These are phyloP conservation scores for Naganishia antarctica DNA, from an alignment of 768 basidiomycete genomes.

Conservation along the genomic window DNA sequence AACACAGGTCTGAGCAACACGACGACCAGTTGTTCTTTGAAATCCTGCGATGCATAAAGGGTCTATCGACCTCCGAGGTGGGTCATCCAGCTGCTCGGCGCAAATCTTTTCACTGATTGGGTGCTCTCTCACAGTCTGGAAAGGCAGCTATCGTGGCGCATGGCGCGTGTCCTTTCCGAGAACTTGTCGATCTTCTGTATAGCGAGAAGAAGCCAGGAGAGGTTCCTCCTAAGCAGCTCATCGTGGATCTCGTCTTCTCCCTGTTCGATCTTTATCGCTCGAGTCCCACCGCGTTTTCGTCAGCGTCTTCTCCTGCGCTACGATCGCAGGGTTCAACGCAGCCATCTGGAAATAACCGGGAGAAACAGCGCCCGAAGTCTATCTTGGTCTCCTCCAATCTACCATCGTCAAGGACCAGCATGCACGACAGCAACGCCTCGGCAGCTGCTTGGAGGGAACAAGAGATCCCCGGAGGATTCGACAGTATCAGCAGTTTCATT, in stretches of 20 bases:
- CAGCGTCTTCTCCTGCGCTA: background rate
- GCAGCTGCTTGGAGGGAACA: background rate
- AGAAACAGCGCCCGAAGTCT: no score
- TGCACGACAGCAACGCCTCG: no score
- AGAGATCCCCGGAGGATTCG: background rate
- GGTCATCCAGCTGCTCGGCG: constrained; percentile 18
- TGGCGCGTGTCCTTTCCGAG: constrained; percentile 79
- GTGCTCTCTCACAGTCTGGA: constrained; percentile 57
- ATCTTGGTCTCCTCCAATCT: no score
- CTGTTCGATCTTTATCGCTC: constrained; percentile 77
- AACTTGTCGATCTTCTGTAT: constrained; percentile 77
- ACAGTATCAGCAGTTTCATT: constrained; percentile 10
- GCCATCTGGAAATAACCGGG: no score
- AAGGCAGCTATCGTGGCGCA: constrained; percentile 84
- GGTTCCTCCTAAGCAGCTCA: constrained; percentile 78
- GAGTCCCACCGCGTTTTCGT: background rate
- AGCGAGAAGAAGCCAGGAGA: constrained; percentile 99
- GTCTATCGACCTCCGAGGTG: constrained; percentile 63
- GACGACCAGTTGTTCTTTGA: constrained; percentile 92
- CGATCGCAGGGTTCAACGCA: background rate
- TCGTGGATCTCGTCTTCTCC: constrained; percentile 77
- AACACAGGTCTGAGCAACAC: constrained; percentile 95
- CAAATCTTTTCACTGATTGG: background rate
- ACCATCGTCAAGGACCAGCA: background rate
- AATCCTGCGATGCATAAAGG: constrained; percentile 87